Conservation (phyloP, 495 filamentous ascomycete genomes). For the Eremomyces bilateralis region DNA sequence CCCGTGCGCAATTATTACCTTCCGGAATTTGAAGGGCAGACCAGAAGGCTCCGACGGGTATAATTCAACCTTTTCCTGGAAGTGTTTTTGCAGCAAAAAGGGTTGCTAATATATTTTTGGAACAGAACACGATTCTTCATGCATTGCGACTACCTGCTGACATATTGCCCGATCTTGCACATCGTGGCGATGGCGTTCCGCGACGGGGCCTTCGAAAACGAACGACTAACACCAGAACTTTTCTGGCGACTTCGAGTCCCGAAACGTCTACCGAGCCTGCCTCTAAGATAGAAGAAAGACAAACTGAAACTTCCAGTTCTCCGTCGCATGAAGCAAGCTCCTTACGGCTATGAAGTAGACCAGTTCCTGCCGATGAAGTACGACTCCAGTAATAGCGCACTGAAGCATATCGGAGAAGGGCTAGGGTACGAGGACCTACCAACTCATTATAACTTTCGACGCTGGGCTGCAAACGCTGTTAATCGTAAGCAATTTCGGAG, state of each 20-base stretch:
- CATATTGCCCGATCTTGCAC: neutral
- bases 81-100: neutral
- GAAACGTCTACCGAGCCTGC: neutral
- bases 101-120: neutral
- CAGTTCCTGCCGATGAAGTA: neutral
- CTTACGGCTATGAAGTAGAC: neutral
- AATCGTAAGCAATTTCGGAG: too few relatives aligned
- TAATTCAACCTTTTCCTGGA: neutral
- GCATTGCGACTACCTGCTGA: neutral
- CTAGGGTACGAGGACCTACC: neutral
- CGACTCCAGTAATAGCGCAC: neutral
- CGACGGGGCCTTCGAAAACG: neutral
- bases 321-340: neutral
- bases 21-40: neutral
- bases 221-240: neutral
- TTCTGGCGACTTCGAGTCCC: neutral
- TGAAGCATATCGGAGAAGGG: neutral
- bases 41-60: neutral
- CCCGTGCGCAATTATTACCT: neutral
- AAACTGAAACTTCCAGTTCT: neutral
- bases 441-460: neutral
- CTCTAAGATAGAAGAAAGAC: neutral
- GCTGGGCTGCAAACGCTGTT: neutral
- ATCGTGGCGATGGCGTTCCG: neutral
- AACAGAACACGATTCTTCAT: neutral